Percentiles rank a stretch among this genome's conserved stretches.
Evolutionary conservation across 2,329 filamentous ascomycete species (phyloP).

Genomic region (Delphinella strobiligena): DNA sequence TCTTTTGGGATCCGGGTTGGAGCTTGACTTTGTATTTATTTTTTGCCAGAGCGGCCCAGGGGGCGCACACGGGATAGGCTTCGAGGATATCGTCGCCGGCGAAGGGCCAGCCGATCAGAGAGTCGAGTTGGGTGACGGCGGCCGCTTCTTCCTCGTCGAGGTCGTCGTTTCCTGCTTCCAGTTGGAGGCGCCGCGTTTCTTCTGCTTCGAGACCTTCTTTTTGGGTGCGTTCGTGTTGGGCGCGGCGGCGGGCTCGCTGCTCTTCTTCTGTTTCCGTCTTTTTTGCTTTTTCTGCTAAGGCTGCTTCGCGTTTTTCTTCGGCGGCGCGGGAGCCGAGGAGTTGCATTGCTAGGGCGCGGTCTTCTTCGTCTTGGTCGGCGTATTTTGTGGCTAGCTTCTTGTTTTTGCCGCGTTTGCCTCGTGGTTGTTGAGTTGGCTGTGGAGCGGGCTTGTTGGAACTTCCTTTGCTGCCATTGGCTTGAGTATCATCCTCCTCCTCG

Average conservation of each 20-base stretch:
- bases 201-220: slow-evolving; percentile 67
- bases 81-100: slow-evolving; percentile 71
- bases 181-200: slow-evolving; percentile 48
- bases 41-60: slow-evolving; percentile 50
- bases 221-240: slow-evolving; percentile 68
- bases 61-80: slow-evolving; percentile 50
- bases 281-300: slow-evolving; percentile 43
- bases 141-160: slow-evolving; percentile 20
- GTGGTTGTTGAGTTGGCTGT: slow-evolving; percentile 25
- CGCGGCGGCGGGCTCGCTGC: slow-evolving; percentile 58
- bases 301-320: slow-evolving; percentile 55
- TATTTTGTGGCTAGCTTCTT: slow-evolving; percentile 88
- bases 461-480: slow-evolving; percentile 12
- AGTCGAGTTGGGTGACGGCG: slow-evolving; percentile 47
- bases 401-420: slow-evolving; percentile 69
- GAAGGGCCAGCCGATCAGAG: slow-evolving; percentile 64
- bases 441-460: slow-evolving; percentile 9
- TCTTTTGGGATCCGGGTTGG: slow-evolving; percentile 81
- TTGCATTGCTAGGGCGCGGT: slow-evolving; percentile 68
- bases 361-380: slow-evolving; percentile 87
- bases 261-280: slow-evolving; percentile 56
- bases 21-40: slow-evolving; percentile 94
- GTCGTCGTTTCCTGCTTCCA: slow-evolving; percentile 37
- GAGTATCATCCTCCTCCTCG: slow-evolving; percentile 11
- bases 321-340: slow-evolving; percentile 70